phyloP scores from a whole-genome alignment of 73 alveolate genomes.

The Paramecium caudatum region DNA sequence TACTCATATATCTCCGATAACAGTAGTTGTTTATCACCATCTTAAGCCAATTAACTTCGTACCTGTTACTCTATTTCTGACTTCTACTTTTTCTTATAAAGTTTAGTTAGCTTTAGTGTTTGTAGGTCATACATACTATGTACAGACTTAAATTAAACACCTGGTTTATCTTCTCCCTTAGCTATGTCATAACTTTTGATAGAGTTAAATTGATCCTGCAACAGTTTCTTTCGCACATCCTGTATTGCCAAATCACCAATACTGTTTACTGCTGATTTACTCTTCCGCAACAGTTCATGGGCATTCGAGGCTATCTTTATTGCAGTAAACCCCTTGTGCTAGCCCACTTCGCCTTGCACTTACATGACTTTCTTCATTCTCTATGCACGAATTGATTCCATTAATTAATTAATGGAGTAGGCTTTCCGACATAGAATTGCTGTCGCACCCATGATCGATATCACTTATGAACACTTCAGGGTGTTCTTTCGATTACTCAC shows the following conservation, averaged over 20 bases:
- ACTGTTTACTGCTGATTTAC: not conserved
- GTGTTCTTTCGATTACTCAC: slow-evolving; percentile 79
- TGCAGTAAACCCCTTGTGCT: not conserved
- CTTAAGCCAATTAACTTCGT: slow-evolving; percentile 21
- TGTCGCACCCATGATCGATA: slow-evolving; percentile 85
- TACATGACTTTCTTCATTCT: slow-evolving; percentile 50
- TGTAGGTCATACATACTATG: slow-evolving; percentile 62
- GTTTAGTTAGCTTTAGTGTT: slow-evolving; percentile 19
- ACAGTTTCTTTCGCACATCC: slow-evolving; percentile 24
- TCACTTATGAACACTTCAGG: slow-evolving; percentile 78
- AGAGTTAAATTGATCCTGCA: slow-evolving; percentile 44
- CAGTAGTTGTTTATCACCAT: slow-evolving; percentile 29
- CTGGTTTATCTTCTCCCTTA: slow-evolving; percentile 36
- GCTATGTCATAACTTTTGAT: slow-evolving; percentile 39
- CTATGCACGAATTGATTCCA: slow-evolving; percentile 62
- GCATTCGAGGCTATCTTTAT: not conserved
- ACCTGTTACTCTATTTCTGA: not conserved
- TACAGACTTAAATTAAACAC: slow-evolving; percentile 8
- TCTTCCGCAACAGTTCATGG: slow-evolving; percentile 32
- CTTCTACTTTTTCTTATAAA: slow-evolving; percentile 30
- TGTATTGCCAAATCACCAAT: slow-evolving; percentile 31
- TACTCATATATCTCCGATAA: slow-evolving; percentile 43
- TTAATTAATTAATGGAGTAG: slow-evolving; percentile 55
- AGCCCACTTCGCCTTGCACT: slow-evolving; percentile 59
- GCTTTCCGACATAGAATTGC: slow-evolving; percentile 35